Evolutionary conservation across 176 grass and related monocot species (phyloP), one percentile per base, ranked within the genome.

Genomic region (Elymus sibiricus): DNA sequence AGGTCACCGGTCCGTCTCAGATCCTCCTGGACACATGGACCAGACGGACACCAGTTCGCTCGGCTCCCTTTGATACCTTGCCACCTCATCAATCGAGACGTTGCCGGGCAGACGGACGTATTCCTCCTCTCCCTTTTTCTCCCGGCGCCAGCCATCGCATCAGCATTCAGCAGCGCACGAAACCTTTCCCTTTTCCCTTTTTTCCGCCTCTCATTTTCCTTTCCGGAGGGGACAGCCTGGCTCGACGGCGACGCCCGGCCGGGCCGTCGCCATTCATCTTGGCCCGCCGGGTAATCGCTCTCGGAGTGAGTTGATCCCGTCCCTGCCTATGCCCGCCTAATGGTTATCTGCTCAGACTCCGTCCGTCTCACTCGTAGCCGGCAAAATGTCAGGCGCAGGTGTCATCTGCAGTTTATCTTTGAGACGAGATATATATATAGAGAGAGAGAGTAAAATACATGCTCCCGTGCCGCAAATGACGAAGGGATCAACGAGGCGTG

Each of bases 161-260:
- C 43, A 22, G 29, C 29, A 2, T 29, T 29, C 29, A 29, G 53
- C 71, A 47, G 72, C 72, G 27, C 72, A 75, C 43, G 73, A 76
- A 76, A 53, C 28, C 31, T 74, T 86, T 76, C 12, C 28, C 31
- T 74, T 86, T 76, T 17, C 22, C 38, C 74, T 21, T 72, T 21
- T 22, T 2, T 1, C 1, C 9, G 6, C 7, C 56, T 83, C 58
- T 24, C 60, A 44, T 60, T 87, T 80, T 79, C 59, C 85, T 89
- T 84, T 86, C 53, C 25, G 72, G 26, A 51, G 28, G 60, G 73
- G 67, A 92, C 90, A 92, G 82, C 62, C 90, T 95, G 88, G 90
- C 68, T 68, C 39, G 93, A 95, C 83, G 28, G 90, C 24, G 90
- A 92, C 90, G 12, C 42, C 74, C 67, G 68, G 81, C 58, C 82